Percentiles rank a stretch among this genome's conserved stretches.
These are phyloP conservation scores for Paracamarosporium sp. DNA, from an alignment of 2,329 filamentous ascomycete genomes.

Conservation along the genomic window DNA sequence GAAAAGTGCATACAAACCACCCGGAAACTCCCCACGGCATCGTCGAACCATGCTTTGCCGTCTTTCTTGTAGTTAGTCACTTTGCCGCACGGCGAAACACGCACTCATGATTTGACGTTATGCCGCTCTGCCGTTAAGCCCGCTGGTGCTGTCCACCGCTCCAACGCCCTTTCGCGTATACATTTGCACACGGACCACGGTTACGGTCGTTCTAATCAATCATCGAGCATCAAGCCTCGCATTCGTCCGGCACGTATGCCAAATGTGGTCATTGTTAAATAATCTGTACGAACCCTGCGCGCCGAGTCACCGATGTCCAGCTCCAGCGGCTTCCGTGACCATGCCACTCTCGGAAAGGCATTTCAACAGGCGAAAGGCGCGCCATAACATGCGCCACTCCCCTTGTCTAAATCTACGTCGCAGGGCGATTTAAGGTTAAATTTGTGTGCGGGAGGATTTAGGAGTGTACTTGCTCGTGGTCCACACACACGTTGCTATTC, in stretches of 20 bases:
- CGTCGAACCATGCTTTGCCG: background rate
- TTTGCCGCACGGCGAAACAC: background rate
- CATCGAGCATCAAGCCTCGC: background rate
- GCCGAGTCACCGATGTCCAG: conserved; percentile 7
- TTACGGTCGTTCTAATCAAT: background rate
- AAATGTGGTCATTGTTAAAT: conserved; percentile 8
- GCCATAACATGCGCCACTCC: background rate
- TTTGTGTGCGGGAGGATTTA: conserved; percentile 3
- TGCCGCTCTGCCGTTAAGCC: conserved; percentile 1
- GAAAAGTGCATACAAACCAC: background rate
- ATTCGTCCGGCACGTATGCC: conserved; percentile 1
- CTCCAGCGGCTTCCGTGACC: conserved; percentile 1
- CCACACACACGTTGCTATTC: background rate
- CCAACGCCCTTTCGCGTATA: background rate
- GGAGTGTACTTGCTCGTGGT: background rate
- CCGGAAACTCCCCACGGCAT: background rate
- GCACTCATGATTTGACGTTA: background rate
- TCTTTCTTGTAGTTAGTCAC: background rate
- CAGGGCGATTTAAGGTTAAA: conserved; percentile 7
- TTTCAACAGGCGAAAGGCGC: conserved; percentile 1
- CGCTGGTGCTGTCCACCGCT: conserved; percentile 1
- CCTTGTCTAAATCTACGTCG: background rate
- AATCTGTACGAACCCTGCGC: background rate
- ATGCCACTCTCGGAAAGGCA: background rate
- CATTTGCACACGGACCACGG: background rate